Evolutionary conservation across 2,329 filamentous ascomycete species (phyloP).

Genomic region (Microcera coccophila): DNA sequence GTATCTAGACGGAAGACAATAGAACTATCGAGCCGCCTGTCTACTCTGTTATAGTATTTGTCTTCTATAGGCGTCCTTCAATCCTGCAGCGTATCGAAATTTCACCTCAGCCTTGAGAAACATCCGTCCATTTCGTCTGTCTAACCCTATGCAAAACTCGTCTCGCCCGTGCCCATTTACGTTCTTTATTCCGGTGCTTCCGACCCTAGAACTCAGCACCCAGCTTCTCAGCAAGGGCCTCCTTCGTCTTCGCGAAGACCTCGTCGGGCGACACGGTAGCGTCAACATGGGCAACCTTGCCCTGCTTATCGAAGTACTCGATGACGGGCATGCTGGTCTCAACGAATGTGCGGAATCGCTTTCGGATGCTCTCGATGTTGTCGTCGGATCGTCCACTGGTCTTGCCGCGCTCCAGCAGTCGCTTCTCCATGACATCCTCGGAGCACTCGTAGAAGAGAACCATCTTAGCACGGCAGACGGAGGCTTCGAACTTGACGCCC

Average conservation of each 20-base stretch:
- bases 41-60: too few relatives aligned
- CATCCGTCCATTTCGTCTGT: too few relatives aligned
- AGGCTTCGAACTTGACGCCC: conserved; percentile 86
- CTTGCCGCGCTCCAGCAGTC: conserved; percentile 84
- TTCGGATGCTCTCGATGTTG: conserved; percentile 92
- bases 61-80: too few relatives aligned
- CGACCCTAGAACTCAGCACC: conserved; percentile 38
- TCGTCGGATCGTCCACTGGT: conserved; percentile 89
- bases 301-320: conserved; percentile 71
- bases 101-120: too few relatives aligned
- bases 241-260: conserved; percentile 53
- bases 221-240: conserved; percentile 47
- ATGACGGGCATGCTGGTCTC: conserved; percentile 98
- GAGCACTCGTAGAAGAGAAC: conserved; percentile 94
- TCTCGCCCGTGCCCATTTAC: too few relatives aligned
- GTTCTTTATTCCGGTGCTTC: too few relatives aligned
- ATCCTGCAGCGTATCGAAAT: too few relatives aligned
- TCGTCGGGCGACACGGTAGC: conserved; percentile 64
- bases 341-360: conserved; percentile 90
- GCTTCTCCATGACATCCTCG: conserved; percentile 79
- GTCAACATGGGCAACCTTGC: conserved; percentile 74
- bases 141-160: too few relatives aligned
- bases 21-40: too few relatives aligned
- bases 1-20: too few relatives aligned
- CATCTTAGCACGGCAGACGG: conserved; percentile 77